Evolutionary conservation across 1,284 basidiomycete genomes (phyloP), one percentile per base, ranked within the genome.

Genomic region (Volvariella volvacea): DNA sequence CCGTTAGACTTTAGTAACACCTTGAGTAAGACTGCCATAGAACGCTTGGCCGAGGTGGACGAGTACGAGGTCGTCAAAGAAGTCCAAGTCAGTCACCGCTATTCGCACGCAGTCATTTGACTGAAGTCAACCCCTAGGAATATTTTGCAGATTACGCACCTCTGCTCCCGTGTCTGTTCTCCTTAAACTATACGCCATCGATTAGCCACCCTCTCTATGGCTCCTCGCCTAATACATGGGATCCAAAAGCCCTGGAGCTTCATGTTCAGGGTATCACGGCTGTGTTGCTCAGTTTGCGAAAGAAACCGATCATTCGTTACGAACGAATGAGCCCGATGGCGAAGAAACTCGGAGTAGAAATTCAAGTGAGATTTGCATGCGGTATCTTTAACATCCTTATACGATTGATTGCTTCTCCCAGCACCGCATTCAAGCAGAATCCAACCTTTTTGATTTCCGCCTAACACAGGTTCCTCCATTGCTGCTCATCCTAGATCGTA

Each of bases 51-150:
- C 0, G 88, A 92, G 55, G 91, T 88, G 17, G 96, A 99, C 61
- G 91, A 96, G 63, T 92, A 92, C 53, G 94, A 98, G 63, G 88
- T 97, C 12, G 95, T 99, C 20, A 81, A 85, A 50, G 95, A 99
- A 70, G 89, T 99, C 1, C 94, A 97, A 76, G 92, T 93, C 55
- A 51, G 76, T 59, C 42, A 28, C 46, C 2, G 34, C 20, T 34
- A 44, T 21, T 34, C 21, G 40, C 44, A 51, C 30, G 49, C 34
- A 22, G 42, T 39, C 31, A 34, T 47, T 20, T 36, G 31, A 40
- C 15, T 39, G 62, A 89, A 20, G 6, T 22, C 22, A 44, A 22
- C 33, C 44, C 16, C 14, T 43, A 71, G 92, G 94, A 97, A 78
- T 90, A 90, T 67, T 97, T 96, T 65, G 91, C 91, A 52, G 94